These are phyloP conservation scores for Aspergillus pseudoglaucus DNA, from an alignment of 2,329 filamentous ascomycete genomes.

Conservation along the genomic window DNA sequence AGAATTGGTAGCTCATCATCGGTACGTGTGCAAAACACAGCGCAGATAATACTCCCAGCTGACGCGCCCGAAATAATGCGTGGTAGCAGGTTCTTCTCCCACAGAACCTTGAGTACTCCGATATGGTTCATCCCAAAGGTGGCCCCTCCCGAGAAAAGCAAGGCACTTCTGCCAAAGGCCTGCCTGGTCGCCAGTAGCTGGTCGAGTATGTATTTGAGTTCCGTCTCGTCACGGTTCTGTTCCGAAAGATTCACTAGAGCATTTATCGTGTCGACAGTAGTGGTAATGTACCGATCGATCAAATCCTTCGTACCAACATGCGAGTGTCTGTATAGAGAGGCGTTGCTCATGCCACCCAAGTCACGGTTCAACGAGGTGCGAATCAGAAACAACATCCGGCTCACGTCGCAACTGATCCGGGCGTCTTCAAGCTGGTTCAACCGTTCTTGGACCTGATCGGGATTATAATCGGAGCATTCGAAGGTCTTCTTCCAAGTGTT, in stretches of 20 bases:
- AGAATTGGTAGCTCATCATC: conserved; percentile 70
- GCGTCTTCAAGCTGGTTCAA: conserved; percentile 69
- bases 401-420: conserved; percentile 63
- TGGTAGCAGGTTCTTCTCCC: conserved; percentile 67
- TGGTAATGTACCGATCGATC: conserved; percentile 81
- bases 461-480: conserved; percentile 65
- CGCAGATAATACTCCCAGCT: conserved; percentile 77
- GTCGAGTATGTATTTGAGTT: conserved; percentile 57
- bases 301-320: conserved; percentile 80
- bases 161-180: conserved; percentile 75
- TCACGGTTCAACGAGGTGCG: conserved; percentile 74
- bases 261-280: conserved; percentile 66
- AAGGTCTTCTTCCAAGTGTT: conserved; percentile 71
- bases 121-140: conserved; percentile 92
- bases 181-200: conserved; percentile 66
- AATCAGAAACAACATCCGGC: conserved; percentile 71
- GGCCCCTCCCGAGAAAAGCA: conserved; percentile 77
- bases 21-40: conserved; percentile 69
- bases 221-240: conserved; percentile 48
- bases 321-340: conserved; percentile 73
- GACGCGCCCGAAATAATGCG: conserved; percentile 84
- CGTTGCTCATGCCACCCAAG: conserved; percentile 78
- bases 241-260: conserved; percentile 60
- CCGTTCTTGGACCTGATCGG: conserved; percentile 61
- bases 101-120: conserved; percentile 76